These are phyloP conservation scores for Citrus australasica DNA, from an alignment of 345 rosid species.

Conservation along the genomic window DNA sequence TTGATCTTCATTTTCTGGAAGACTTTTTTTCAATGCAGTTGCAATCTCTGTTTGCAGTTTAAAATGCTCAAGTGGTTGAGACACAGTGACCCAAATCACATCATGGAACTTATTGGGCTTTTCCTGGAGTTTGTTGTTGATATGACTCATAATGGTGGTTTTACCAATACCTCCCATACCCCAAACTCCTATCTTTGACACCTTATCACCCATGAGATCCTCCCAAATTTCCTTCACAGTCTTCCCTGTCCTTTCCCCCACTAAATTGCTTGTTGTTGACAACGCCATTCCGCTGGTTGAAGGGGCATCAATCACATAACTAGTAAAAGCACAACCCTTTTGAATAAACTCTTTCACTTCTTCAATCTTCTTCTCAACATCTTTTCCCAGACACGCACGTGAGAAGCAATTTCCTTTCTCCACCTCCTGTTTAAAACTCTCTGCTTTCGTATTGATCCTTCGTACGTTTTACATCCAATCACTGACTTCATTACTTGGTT, in stretches of 20 bases:
- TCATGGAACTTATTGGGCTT: accelerated
- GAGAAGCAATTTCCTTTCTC: not conserved
- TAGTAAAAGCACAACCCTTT: not conserved
- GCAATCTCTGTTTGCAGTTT: constrained; percentile 14
- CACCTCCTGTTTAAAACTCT: not conserved
- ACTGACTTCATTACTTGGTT: not conserved
- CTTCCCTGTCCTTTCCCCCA: not conserved
- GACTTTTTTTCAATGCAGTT: not conserved
- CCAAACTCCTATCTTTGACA: too few species aligned
- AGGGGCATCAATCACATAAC: not conserved
- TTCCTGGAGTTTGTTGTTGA: too few species aligned
- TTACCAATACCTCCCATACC: too few species aligned
- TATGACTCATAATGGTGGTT: accelerated
- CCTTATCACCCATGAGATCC: too few species aligned
- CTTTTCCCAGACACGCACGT: too few species aligned
- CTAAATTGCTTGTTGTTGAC: not conserved
- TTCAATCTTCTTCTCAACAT: too few species aligned
- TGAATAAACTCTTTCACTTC: not conserved
- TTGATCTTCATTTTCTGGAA: accelerated
- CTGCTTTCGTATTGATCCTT: not conserved
- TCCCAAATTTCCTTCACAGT: too few species aligned
- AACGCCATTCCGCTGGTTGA: not conserved
- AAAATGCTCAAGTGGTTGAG: not conserved
- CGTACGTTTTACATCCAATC: not conserved
- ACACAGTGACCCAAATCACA: not conserved